Conservation (phyloP, 176 grass and related monocot genomes). For the Paspalum vaginatum region DNA sequence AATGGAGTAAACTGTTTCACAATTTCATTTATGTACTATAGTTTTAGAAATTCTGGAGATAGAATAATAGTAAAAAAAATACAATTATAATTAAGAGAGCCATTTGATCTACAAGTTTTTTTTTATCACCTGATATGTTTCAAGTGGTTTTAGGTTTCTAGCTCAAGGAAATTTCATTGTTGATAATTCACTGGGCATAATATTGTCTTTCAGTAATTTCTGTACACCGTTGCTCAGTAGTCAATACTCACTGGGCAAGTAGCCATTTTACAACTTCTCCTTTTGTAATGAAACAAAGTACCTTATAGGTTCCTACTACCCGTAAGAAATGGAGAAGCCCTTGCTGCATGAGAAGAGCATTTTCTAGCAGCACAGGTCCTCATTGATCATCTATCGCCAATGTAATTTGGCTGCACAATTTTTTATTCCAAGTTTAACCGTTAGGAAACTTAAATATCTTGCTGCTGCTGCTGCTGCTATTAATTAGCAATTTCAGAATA, state of each 20-base stretch:
- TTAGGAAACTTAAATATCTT: neutral
- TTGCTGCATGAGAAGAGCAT: neutral
- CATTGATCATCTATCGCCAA: neutral
- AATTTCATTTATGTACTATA: neutral
- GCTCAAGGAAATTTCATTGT: neutral
- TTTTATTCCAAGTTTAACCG: neutral
- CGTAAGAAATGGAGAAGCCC: neutral
- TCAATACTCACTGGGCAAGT: neutral
- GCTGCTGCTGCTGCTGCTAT: neutral
- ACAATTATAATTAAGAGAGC: neutral
- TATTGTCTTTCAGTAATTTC: neutral
- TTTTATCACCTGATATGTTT: conserved; percentile 10
- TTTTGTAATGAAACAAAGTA: neutral
- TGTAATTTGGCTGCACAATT: neutral
- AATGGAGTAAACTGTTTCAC: neutral
- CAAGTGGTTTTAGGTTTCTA: neutral
- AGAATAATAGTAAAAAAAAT: too few species aligned
- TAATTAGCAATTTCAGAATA: neutral
- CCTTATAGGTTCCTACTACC: neutral
- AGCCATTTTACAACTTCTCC: neutral
- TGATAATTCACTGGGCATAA: neutral
- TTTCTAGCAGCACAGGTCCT: neutral
- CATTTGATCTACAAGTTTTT: neutral
- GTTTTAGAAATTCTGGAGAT: conserved; percentile 2
- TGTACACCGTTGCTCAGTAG: neutral